Evolutionary conservation across 2,329 filamentous ascomycete species (phyloP).

Genomic region (Aspergillus pseudoterreus): DNA sequence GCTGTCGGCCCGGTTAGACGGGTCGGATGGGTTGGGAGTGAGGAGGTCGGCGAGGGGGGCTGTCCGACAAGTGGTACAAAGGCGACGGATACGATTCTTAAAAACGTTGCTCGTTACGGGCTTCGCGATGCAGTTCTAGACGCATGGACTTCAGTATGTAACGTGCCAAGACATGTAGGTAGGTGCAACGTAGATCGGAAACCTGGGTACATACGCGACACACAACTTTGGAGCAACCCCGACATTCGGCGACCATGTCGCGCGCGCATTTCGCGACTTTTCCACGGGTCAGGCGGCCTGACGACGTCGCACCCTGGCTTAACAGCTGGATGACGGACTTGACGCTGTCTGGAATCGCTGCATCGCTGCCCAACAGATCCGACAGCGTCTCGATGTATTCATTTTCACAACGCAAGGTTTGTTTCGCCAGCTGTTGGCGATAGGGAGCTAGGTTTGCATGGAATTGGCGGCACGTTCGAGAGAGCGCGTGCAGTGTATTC

Average conservation of each 20-base stretch:
- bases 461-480: slow-evolving; percentile 75
- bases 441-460: slow-evolving; percentile 75
- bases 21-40: slow-evolving; percentile 29
- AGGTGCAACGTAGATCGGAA: background rate
- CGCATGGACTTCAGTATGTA: slow-evolving; percentile 9
- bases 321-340: slow-evolving; percentile 29
- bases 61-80: slow-evolving; percentile 72
- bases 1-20: slow-evolving; percentile 15
- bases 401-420: slow-evolving; percentile 76
- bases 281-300: slow-evolving; percentile 51
- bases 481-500: slow-evolving; percentile 79
- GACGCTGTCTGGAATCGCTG: slow-evolving; percentile 27
- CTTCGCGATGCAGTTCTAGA: slow-evolving; percentile 85
- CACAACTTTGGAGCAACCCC: slow-evolving; percentile 70
- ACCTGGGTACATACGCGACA: slow-evolving; percentile 64
- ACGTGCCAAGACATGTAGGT: background rate
- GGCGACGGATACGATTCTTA: slow-evolving; percentile 71
- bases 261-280: slow-evolving; percentile 77
- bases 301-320: slow-evolving; percentile 25
- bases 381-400: slow-evolving; percentile 50
- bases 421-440: slow-evolving; percentile 66
- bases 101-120: slow-evolving; percentile 66
- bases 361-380: slow-evolving; percentile 42
- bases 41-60: slow-evolving; percentile 56
- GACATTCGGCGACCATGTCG: slow-evolving; percentile 81